A percentile compares a stretch with the other conserved stretches of the same genome.
phyloP scores from a whole-genome alignment of 768 basidiomycete genomes.

The Rhodotorula babjevae region DNA sequence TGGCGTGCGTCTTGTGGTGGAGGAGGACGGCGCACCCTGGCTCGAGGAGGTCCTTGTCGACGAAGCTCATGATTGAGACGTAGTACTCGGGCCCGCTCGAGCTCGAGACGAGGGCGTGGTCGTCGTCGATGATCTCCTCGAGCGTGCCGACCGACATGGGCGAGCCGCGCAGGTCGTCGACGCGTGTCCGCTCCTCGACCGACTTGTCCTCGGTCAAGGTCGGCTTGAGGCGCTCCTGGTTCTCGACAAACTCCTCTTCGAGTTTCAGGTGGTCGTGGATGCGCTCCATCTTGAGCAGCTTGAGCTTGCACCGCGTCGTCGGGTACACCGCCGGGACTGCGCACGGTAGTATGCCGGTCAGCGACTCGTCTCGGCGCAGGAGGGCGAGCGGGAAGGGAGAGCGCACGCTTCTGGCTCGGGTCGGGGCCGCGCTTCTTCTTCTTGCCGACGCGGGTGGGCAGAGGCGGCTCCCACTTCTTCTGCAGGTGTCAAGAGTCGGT shows the following conservation, averaged over 20 bases:
- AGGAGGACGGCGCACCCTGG: constrained; percentile 91
- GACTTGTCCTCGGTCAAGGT: constrained; percentile 85
- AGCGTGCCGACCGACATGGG: constrained; percentile 98
- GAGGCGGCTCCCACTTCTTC: constrained; percentile 98
- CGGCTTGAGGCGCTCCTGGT: constrained; percentile 84
- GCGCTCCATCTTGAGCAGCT: constrained; percentile 91
- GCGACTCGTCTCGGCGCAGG: too few relatives aligned
- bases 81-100: constrained; percentile 93
- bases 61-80: constrained; percentile 94
- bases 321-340: constrained; percentile 81
- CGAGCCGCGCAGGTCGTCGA: constrained; percentile 88
- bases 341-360: background rate
- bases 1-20: constrained; percentile 90
- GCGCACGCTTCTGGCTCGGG: constrained; percentile 63
- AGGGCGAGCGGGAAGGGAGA: too few relatives aligned
- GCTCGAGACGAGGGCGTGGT: constrained; percentile 96
- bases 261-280: constrained; percentile 96
- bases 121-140: constrained; percentile 94
- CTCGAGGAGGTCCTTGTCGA: constrained; percentile 95
- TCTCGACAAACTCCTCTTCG: constrained; percentile 89
- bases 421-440: constrained; percentile 90
- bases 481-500: constrained; percentile 44
- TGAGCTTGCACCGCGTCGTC: constrained; percentile 89
- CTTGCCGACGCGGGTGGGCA: constrained; percentile 93
- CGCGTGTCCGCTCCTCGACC: constrained; percentile 89